Conservation (phyloP, 768 basidiomycete species). For the Pulveroboletus ravenelii region DNA sequence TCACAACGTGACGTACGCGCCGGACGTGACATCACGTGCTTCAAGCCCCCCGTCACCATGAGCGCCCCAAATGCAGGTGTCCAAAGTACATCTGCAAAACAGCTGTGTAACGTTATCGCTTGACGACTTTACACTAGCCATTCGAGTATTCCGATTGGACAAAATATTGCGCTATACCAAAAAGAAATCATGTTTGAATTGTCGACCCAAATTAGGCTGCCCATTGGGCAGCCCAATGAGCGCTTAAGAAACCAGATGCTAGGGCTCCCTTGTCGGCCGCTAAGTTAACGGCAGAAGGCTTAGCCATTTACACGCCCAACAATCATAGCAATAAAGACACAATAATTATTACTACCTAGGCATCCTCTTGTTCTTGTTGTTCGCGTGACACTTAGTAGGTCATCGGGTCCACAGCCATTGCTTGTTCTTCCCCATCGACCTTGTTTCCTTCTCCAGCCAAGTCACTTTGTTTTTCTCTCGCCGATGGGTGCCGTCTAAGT, state of each 20-base stretch:
- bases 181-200: no score
- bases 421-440: slow-evolving; percentile 12
- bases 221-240: no score
- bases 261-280: no score
- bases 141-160: no score
- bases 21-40: slow-evolving; percentile 2
- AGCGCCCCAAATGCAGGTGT: no score
- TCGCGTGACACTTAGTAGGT: not conserved
- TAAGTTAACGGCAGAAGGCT: no score
- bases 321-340: not conserved
- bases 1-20: slow-evolving; percentile 7
- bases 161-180: no score
- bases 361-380: not conserved
- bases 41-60: not conserved
- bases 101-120: no score
- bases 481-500: not conserved
- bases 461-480: not conserved
- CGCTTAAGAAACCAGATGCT: no score
- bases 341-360: not conserved
- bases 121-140: no score
- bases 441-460: not conserved
- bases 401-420: not conserved
- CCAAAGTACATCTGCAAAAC: no score
- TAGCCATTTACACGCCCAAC: not conserved
- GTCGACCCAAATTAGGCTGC: no score